Base-by-base conservation (phyloP, 345 rosid species). In the Salix viminalis region DNA sequence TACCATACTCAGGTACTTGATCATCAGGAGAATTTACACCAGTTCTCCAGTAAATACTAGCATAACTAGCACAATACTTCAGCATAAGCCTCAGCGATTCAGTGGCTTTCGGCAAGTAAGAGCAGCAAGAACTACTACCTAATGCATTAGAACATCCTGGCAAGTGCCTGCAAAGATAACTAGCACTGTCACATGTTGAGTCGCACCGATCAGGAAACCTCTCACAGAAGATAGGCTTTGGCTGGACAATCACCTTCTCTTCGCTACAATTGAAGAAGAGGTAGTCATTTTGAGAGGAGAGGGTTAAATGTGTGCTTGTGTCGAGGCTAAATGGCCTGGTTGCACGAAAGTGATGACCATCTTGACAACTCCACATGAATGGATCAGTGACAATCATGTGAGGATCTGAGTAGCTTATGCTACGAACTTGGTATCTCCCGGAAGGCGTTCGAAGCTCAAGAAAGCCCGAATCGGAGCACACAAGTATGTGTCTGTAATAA, bases 21-120 rank as follows among this genome's bases (percentile, higher is more conserved):
- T 86, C 87, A 52, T 90, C 84, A 16, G 88, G 86, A 34, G 87
- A 70, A 70, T 71, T 84, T 1, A 39, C 83, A 12, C 89, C 91
- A 2, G 84, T 92, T 82, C 91, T 90, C 99, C 99, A 91, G 36
- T 96, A 88, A 80, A 96, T 85, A 26, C 99, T 91, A 1, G 97
- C 88, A 70, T 93, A 93, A 13, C 91, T 86, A 14, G 94, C 90
- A n/a, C 97, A 96, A 70, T 91, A 89, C 79, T 84, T 79, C 18
- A 93, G 85, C 97, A 96, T 96, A 70, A 96, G 81, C 89, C 97
- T 85, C 28, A 91, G 80, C 26, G 99, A 93, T 67, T 93, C 97
- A 0, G 89, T 90, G 0, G 96, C 97, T 76, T 89, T 96, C 0
- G 99, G 98, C 67, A 83, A 87, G 69, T 96, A 95, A 13, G 94